Conservation (phyloP, 768 basidiomycete species). For the Phaffia australis region DNA sequence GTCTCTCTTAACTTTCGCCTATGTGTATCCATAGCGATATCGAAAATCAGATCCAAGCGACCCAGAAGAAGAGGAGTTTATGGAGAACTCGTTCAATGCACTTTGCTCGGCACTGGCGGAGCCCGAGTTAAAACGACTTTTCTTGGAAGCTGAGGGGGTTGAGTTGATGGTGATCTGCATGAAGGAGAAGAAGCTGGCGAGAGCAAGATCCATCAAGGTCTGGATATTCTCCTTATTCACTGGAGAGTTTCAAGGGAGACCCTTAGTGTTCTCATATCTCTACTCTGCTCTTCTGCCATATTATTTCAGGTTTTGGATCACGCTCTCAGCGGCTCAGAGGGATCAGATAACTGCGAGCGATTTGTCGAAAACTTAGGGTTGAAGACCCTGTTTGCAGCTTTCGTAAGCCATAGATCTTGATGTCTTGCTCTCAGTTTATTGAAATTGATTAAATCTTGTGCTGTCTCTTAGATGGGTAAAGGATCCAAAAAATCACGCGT, state of each 20-base stretch:
- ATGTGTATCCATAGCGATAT: constrained; percentile 53
- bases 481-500: constrained; percentile 30
- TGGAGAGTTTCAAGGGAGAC: no score
- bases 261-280: not conserved
- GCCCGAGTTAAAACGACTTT: constrained; percentile 62
- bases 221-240: not conserved
- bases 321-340: constrained; percentile 73
- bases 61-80: constrained; percentile 87
- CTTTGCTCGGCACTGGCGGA: constrained; percentile 78
- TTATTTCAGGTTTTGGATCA: constrained; percentile 54
- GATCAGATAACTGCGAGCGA: constrained; percentile 55
- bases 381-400: constrained; percentile 76
- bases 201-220: constrained; percentile 69
- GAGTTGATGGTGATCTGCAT: constrained; percentile 98
- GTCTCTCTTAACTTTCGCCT: not conserved
- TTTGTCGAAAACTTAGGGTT: constrained; percentile 82
- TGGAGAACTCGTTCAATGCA: constrained; percentile 91
- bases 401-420: constrained; percentile 53
- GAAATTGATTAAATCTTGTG: not conserved
- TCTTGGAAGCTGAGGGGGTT: constrained; percentile 82
- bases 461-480: constrained; percentile 14
- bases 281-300: no score
- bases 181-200: constrained; percentile 76
- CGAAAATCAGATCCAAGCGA: constrained; percentile 71
- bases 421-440: not conserved